Evolutionary conservation across 257 asterid genomes (phyloP).

Genomic region (Lantana camara): DNA sequence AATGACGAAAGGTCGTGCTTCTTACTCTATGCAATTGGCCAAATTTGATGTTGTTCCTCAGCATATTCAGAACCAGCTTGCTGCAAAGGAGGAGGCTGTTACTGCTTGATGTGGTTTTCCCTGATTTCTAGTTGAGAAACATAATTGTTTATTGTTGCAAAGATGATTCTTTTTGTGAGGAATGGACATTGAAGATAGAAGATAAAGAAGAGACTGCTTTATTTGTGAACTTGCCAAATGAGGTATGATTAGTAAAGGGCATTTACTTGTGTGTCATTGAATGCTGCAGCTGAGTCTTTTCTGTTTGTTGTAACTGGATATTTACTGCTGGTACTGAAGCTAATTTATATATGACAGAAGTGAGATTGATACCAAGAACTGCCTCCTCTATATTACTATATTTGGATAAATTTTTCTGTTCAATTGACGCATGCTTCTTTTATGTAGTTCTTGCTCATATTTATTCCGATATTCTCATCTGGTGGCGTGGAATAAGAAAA

Average conservation of each 20-base stretch:
- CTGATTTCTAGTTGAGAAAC: neutral
- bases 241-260: slow-evolving; percentile 26
- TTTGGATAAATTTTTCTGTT: too few species aligned
- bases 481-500: too few species aligned
- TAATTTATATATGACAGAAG: too few species aligned
- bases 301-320: too few species aligned
- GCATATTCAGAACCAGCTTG: slow-evolving; percentile 88
- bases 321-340: too few species aligned
- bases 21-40: slow-evolving; percentile 93
- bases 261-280: neutral
- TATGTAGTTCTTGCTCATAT: too few species aligned
- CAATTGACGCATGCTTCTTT: too few species aligned
- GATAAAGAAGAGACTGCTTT: slow-evolving; percentile 19
- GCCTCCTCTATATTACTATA: too few species aligned
- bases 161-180: slow-evolving; percentile 32
- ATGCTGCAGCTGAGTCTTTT: neutral
- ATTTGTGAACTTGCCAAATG: slow-evolving; percentile 25
- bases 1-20: slow-evolving; percentile 97
- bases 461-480: too few species aligned
- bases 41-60: slow-evolving; percentile 96
- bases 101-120: slow-evolving; percentile 48
- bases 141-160: neutral
- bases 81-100: slow-evolving; percentile 76
- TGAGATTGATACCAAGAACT: too few species aligned
- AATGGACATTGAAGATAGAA: slow-evolving; percentile 4